Evolutionary conservation across 495 filamentous ascomycete species (phyloP).

Genomic region (Podospora bellae-mahoneyi): DNA sequence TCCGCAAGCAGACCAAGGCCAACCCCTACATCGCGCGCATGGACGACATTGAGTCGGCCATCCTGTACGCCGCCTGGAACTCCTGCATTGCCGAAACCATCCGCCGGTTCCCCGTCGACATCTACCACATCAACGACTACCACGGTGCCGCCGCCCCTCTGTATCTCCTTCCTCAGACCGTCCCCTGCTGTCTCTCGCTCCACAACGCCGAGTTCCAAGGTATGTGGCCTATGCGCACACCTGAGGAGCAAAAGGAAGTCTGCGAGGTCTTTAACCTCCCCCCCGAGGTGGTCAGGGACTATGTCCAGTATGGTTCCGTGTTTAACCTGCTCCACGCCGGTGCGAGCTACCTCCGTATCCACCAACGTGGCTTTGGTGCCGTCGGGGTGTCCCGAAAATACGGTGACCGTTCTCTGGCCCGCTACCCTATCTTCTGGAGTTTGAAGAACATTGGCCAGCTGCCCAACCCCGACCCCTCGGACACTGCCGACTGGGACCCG

Average conservation of each 20-base stretch:
- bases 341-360: slow-evolving; percentile 68
- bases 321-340: slow-evolving; percentile 73
- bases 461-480: slow-evolving; percentile 73
- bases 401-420: slow-evolving; percentile 68
- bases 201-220: slow-evolving; percentile 69
- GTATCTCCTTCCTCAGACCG: slow-evolving; percentile 61
- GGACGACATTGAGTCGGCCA: slow-evolving; percentile 69
- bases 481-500: slow-evolving; percentile 66
- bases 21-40: slow-evolving; percentile 71
- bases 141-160: slow-evolving; percentile 71
- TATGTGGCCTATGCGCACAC: slow-evolving; percentile 69
- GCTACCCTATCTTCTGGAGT: slow-evolving; percentile 78
- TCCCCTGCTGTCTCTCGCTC: slow-evolving; percentile 54
- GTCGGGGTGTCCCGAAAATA: slow-evolving; percentile 75
- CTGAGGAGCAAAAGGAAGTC: slow-evolving; percentile 64
- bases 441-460: slow-evolving; percentile 66
- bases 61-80: slow-evolving; percentile 75
- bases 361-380: slow-evolving; percentile 72
- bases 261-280: slow-evolving; percentile 67
- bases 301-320: slow-evolving; percentile 67
- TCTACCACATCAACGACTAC: slow-evolving; percentile 82
- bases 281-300: slow-evolving; percentile 48
- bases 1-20: slow-evolving; percentile 62
- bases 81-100: slow-evolving; percentile 64
- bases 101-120: slow-evolving; percentile 58